Evolutionary conservation across 1,284 basidiomycete species (phyloP), one percentile per base, ranked within the genome.

Genomic region (Ceratorhiza oryzae-sativae): DNA sequence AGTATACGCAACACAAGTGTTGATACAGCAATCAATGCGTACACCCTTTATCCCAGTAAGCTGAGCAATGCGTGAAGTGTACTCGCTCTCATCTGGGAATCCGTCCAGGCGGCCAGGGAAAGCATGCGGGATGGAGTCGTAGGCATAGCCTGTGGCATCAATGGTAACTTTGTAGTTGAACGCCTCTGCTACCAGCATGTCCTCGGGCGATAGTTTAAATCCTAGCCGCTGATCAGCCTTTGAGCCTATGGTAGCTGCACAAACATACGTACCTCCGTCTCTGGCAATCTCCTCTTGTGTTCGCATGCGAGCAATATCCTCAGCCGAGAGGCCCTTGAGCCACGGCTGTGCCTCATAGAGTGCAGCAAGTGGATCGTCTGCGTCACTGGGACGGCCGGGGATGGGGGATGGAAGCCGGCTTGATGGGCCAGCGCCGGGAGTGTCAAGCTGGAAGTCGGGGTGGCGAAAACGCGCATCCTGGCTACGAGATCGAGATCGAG

Each of bases 121-220:
- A 8, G 59, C 68, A 13, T 39, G 58, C 0, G 55, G 59, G 3
- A 73, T 45, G 25, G 62, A 45, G 13, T 23, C 30, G 59, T 42
- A 70, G 2, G 70, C 55, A 18, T 27, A 34, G 15, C 59, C 63
- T 34, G 32, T 55, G 9, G 71, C 48, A 30, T 71, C 34, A 18
- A 55, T 61, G 10, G 53, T 49, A 32, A 73, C 59, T 41, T 73
- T 73, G 71, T 70, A 70, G 46, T 71, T 73, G 51, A 73, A 73
- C 23, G 70, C 49, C 25, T 63, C 41, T 15, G 36, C 30, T 15
- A 61, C 23, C 13, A 41, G 39, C 34, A 42, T 1, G 6, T 61
- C 58, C 6, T 25, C 4, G 9, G 15, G n/a, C 3, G 58, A 20
- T 13, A 61, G n/a, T 12, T 61, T 42, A n/a, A 41, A 61, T 4